Evolutionary conservation across 2,329 filamentous ascomycete species (phyloP).

Genomic region (Hypoxylon rubiginosum): DNA sequence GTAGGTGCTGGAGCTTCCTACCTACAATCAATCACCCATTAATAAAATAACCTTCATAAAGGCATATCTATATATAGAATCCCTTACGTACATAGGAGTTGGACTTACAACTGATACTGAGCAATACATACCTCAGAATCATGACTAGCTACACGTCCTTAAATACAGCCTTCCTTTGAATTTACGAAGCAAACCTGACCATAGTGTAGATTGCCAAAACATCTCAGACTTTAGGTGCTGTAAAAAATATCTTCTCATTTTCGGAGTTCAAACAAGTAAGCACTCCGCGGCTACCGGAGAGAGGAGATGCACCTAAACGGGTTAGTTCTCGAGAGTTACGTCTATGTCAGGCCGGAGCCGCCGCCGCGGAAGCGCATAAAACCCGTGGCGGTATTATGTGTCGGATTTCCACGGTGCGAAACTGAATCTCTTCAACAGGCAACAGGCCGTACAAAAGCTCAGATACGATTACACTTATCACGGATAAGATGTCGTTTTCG

Average conservation of each 20-base stretch:
- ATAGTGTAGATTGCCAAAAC: not conserved
- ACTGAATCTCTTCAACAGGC: constrained; percentile 56
- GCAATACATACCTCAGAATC: no score
- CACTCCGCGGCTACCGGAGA: not conserved
- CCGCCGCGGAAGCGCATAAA: constrained; percentile 49
- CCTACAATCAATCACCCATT: not conserved
- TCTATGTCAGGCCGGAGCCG: constrained; percentile 43
- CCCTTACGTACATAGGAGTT: no score
- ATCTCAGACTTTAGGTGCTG: no score
- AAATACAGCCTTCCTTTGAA: not conserved
- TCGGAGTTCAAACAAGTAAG: not conserved
- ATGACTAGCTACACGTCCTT: no score
- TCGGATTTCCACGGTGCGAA: constrained; percentile 52
- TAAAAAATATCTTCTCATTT: not conserved
- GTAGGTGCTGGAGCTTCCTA: no score
- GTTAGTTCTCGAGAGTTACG: constrained; percentile 36
- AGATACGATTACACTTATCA: constrained; percentile 54
- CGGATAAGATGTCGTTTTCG: constrained; percentile 54
- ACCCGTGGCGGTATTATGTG: constrained; percentile 54
- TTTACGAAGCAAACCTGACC: not conserved
- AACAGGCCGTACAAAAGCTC: constrained; percentile 50
- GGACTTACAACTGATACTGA: not conserved
- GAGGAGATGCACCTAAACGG: constrained; percentile 19
- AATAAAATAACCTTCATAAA: not conserved
- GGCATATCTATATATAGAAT: not conserved